Base-by-base conservation (phyloP, 495 filamentous ascomycete species). In the Hypomontagnella submonticulosa region DNA sequence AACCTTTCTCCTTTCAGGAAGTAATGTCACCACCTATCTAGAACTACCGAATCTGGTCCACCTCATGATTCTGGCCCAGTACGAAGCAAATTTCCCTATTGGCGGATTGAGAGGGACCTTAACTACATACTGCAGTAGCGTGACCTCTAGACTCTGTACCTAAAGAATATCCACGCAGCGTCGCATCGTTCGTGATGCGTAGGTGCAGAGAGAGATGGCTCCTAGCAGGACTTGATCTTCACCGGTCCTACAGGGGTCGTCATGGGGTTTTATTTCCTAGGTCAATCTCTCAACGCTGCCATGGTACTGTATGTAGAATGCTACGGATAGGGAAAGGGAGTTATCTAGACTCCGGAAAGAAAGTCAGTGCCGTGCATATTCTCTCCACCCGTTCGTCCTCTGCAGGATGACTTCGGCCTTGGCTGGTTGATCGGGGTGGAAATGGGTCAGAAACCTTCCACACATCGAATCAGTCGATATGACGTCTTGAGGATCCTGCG, bases 281-380 rank as follows among this genome's bases (percentile, higher is more conserved):
- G 33, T 51, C 38, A 63, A 56, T 49, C 54, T 58, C 52, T 40
- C 40, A 38, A 30, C 15, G 52, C 46, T 36, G 47, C 48, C 42
- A 15, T 15, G 15, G 15, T 6, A 12, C 52, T 40, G 32, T 16
- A 63, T 63, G 65, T 47, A 49, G 49, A 54, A 54, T 7, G 15
- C 51, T 30, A 56, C 59, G 32, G 46, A 60, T 63, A 27, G 9
- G 49, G 65, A 54, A 54, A 50, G 19, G 33, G 30, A 41, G 42
- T 9, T 58, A 33, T 53, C 42, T 38, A 16, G 43, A 51, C 13
- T 51, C 4, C 54, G 50, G 48, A n/a, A 52, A 23, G 36, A 50
- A 32, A 42, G 64, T 54, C 58, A 55, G 59, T 69, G 60, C 60
- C 36, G 20, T 64, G 66, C 66, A 63, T 69, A 43, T 48, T 41